phyloP scores from a whole-genome alignment of 441 rosid genomes.

The Erysimum cheiri region DNA sequence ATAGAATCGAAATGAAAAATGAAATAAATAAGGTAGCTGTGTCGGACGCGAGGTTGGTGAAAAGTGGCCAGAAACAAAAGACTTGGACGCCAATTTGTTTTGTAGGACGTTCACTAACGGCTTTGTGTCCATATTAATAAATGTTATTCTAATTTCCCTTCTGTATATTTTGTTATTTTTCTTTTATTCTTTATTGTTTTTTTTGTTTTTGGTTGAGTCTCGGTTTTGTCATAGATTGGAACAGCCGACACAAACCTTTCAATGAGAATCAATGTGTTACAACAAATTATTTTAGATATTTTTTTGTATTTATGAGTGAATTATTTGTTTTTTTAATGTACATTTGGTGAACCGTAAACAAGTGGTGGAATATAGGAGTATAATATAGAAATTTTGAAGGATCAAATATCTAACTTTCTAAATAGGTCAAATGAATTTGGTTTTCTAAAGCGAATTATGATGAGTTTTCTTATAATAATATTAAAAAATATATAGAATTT shows the following conservation, averaged over 20 bases:
- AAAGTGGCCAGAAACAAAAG: constrained; percentile 43
- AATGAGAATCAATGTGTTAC: constrained; percentile 37
- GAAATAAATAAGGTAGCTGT: constrained; percentile 47
- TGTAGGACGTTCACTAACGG: constrained; percentile 33
- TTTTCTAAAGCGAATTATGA: constrained; percentile 16
- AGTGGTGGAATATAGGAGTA: constrained; percentile 10
- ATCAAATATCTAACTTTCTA: constrained; percentile 2
- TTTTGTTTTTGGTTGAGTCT: background rate
- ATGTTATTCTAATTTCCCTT: constrained; percentile 6
- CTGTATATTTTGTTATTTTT: background rate
- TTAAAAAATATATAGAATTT: background rate
- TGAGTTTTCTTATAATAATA: constrained; percentile 6
- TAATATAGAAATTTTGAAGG: background rate
- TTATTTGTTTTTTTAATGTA: constrained; percentile 3
- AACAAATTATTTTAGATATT: background rate
- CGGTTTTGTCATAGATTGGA: constrained; percentile 26
- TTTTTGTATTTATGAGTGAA: background rate
- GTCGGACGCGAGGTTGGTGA: constrained; percentile 48
- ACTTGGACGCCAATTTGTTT: constrained; percentile 41
- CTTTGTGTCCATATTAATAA: constrained; percentile 38
- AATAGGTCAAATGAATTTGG: background rate
- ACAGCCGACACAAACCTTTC: constrained; percentile 43
- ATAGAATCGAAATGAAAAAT: constrained; percentile 22
- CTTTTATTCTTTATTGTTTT: background rate
- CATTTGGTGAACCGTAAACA: constrained; percentile 12